Percentiles rank a stretch among this genome's conserved stretches.
These are phyloP conservation scores for Xylariales sp. DNA, from an alignment of 2,329 filamentous ascomycete genomes.

Conservation along the genomic window DNA sequence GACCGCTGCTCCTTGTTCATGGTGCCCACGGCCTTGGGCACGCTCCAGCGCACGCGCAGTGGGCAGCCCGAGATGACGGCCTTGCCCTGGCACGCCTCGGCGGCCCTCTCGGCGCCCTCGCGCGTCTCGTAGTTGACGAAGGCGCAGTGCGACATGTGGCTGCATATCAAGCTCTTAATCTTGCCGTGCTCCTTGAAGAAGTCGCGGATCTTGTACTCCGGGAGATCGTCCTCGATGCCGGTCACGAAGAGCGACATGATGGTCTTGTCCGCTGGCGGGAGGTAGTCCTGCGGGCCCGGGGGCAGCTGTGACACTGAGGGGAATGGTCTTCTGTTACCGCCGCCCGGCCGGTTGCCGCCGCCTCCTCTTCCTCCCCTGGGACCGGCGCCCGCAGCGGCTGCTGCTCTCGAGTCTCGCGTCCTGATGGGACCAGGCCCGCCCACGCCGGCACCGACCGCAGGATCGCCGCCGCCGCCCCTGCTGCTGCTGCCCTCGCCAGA, in stretches of 20 bases:
- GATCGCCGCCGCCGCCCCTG: constrained; percentile 39
- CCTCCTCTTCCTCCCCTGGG: no score
- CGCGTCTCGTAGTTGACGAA: constrained; percentile 92
- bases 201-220: constrained; percentile 84
- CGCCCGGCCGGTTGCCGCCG: no score
- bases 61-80: constrained; percentile 90
- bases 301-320: constrained; percentile 70
- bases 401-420: constrained; percentile 61
- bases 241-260: constrained; percentile 94
- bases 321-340: constrained; percentile 51
- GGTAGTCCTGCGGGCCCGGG: constrained; percentile 78
- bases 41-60: constrained; percentile 85
- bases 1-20: constrained; percentile 84
- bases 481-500: no score
- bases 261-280: constrained; percentile 76
- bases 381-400: constrained; percentile 43
- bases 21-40: constrained; percentile 84
- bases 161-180: constrained; percentile 89
- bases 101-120: constrained; percentile 79
- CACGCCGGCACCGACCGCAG: constrained; percentile 49
- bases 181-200: constrained; percentile 89
- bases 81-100: constrained; percentile 78
- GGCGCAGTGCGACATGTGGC: constrained; percentile 94
- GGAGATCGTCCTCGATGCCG: constrained; percentile 91
- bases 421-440: constrained; percentile 74